Base-by-base conservation (phyloP, 2,329 filamentous ascomycete species). In the Diaporthe sp. region DNA sequence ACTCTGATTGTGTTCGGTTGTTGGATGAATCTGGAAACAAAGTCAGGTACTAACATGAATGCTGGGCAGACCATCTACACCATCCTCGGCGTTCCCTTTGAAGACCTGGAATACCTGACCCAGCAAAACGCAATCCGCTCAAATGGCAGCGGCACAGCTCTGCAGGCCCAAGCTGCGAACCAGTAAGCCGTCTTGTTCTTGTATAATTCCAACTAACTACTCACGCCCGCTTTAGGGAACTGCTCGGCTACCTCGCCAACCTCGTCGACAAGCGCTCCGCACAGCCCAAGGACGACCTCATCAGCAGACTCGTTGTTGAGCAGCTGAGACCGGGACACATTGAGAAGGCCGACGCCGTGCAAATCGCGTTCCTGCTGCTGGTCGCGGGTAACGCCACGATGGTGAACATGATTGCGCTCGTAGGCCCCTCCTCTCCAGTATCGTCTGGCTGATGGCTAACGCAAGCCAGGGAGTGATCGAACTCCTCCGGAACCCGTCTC, bases 381-480 rank as follows among this genome's bases (percentile, higher is more conserved):
- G 87, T 88, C 1, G 87, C 88, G 0, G 87, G 87, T 2, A 90
- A 89, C 51, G 88, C 87, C 0, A 88, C 88, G 0, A 87, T 89
- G 85, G 85, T 89, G 6, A 88, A 85, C 78, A 89, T 87, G 85
- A 88, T 89, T 74, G 82, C 84, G 20, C 57, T 60, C 10, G 57
- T 39, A n/a, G 12, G 57, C 15, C 31, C 10, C 20, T 49, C 2
- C 44, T 22, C 44, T 49, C 6, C 44, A 22, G 17, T 22, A 22
- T 49, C 44, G 44, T 49, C 20, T 49, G 44, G 44, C 44, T 22
- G 44, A 49, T 49, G 44, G 44, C 44, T 49, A 49, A 49, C 44
- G 20, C 42, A 49, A 49, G 31, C 31, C 20, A 60, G 57, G 57
- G 57, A 7, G 57, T 60, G 4, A n/a, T 60, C 9, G 31, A 60